phyloP scores from a whole-genome alignment of 768 basidiomycete genomes.

The Leccinum fibrillosum region DNA sequence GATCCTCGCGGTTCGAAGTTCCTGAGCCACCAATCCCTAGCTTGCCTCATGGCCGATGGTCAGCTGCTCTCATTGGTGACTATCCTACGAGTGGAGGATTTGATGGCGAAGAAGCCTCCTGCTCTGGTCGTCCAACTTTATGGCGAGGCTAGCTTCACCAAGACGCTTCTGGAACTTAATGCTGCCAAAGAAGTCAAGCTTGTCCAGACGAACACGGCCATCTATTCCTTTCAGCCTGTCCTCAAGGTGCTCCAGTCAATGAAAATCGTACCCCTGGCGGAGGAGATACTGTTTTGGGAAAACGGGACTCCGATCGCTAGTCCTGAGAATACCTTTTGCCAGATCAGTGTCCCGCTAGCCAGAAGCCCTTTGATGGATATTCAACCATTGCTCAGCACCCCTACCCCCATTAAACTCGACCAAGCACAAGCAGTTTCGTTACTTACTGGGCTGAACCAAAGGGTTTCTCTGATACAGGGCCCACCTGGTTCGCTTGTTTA shows the following conservation, averaged over 20 bases:
- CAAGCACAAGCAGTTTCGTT: conserved; percentile 44
- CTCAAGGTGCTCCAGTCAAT: conserved; percentile 53
- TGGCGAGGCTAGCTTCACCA: conserved; percentile 36
- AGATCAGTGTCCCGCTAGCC: conserved; percentile 30
- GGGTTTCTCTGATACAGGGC: conserved; percentile 63
- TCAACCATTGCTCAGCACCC: conserved; percentile 33
- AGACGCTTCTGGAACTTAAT: conserved; percentile 41
- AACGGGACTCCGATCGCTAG: conserved; percentile 15
- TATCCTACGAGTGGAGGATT: conserved; percentile 51
- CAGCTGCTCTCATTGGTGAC: conserved; percentile 51
- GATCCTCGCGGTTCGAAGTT: conserved; percentile 34
- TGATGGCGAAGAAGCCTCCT: conserved; percentile 46
- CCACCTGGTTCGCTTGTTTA: conserved; percentile 54
- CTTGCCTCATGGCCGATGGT: conserved; percentile 48
- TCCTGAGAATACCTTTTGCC: conserved; percentile 3
- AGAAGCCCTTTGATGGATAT: conserved; percentile 40
- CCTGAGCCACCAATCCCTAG: conserved; percentile 52
- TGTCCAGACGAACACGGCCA: conserved; percentile 56
- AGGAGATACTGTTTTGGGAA: conserved; percentile 56
- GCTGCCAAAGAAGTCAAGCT: conserved; percentile 37
- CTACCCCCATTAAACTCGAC: conserved; percentile 48
- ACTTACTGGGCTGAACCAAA: conserved; percentile 51
- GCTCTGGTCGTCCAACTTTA: conserved; percentile 53
- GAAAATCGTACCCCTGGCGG: conserved; percentile 41
- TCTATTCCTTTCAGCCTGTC: conserved; percentile 63